A percentile compares a stretch with the other conserved stretches of the same genome.
Evolutionary conservation across 306 rosid genomes (phyloP).

Genomic region (Vicia faba): DNA sequence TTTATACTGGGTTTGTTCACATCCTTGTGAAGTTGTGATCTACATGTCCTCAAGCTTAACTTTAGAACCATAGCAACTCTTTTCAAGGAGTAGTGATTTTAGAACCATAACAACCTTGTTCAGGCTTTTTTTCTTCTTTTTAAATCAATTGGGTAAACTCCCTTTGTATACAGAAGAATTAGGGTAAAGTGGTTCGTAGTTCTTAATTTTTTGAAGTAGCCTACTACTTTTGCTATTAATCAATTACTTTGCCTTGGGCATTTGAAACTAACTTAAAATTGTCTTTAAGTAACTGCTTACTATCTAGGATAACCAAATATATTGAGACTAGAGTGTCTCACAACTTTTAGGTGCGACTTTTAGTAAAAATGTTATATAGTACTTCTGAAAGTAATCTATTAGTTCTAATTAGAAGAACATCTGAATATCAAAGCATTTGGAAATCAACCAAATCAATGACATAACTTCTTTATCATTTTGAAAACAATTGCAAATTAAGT

Average conservation of each 20-base stretch:
- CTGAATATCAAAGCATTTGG: neutral
- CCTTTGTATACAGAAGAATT: neutral
- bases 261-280: neutral
- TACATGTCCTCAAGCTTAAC: slow-evolving; percentile 4
- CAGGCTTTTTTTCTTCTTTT: neutral
- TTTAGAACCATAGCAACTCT: neutral
- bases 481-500: neutral
- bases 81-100: neutral
- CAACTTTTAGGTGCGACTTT: neutral
- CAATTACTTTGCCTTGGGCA: neutral
- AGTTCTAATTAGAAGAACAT: neutral
- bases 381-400: neutral
- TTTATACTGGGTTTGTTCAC: neutral
- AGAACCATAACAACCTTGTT: neutral
- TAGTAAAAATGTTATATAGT: neutral
- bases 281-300: neutral
- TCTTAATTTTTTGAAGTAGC: neutral
- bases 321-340: neutral
- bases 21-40: neutral
- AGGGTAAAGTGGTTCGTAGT: neutral
- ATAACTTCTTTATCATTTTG: neutral
- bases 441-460: neutral
- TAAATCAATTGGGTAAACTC: neutral
- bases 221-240: neutral
- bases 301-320: neutral